phyloP scores from a whole-genome alignment of 2,329 filamentous ascomycete genomes.

The Pyrenophora graminea region DNA sequence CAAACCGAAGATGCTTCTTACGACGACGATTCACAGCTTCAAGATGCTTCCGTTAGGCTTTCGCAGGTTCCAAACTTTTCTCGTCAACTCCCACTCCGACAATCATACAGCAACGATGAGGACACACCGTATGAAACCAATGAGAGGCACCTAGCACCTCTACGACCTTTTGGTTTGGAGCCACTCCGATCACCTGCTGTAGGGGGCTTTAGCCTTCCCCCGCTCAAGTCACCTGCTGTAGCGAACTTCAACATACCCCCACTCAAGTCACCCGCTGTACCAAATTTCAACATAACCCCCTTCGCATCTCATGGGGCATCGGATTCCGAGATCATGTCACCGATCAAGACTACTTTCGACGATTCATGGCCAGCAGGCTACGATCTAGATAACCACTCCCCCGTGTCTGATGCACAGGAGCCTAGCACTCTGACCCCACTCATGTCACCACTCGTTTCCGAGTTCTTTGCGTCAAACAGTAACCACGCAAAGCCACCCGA shows the following conservation, averaged over 20 bases:
- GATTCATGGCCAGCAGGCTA: conserved; percentile 36
- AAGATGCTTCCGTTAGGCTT: conserved; percentile 20
- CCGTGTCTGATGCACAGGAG: conserved; percentile 14
- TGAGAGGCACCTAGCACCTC: conserved; percentile 22
- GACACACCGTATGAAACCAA: conserved; percentile 13
- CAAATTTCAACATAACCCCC: conserved; percentile 19
- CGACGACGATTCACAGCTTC: conserved; percentile 16
- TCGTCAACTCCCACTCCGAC: conserved; percentile 42
- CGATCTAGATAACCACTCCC: conserved; percentile 21
- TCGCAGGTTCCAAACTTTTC: conserved; percentile 45
- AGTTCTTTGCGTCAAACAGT: conserved; percentile 21
- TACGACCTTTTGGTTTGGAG: conserved; percentile 28
- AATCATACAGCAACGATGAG: conserved; percentile 20
- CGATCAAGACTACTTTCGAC: conserved; percentile 38
- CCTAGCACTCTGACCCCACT: conserved; percentile 15
- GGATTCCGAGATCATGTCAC: conserved; percentile 33
- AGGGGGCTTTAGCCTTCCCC: conserved; percentile 17
- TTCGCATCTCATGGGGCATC: conserved; percentile 19
- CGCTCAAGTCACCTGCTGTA: conserved; percentile 21
- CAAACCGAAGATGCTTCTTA: conserved; percentile 7
- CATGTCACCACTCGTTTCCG: conserved; percentile 32
- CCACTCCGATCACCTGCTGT: conserved; percentile 37
- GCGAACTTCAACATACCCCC: conserved; percentile 12
- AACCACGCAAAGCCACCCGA: conserved; percentile 17
- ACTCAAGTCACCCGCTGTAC: conserved; percentile 35